A percentile compares a stretch with the other conserved stretches of the same genome.
These are phyloP conservation scores for Ceratobasidium sp. DNA, from an alignment of 1,284 basidiomycete species.

Conservation along the genomic window DNA sequence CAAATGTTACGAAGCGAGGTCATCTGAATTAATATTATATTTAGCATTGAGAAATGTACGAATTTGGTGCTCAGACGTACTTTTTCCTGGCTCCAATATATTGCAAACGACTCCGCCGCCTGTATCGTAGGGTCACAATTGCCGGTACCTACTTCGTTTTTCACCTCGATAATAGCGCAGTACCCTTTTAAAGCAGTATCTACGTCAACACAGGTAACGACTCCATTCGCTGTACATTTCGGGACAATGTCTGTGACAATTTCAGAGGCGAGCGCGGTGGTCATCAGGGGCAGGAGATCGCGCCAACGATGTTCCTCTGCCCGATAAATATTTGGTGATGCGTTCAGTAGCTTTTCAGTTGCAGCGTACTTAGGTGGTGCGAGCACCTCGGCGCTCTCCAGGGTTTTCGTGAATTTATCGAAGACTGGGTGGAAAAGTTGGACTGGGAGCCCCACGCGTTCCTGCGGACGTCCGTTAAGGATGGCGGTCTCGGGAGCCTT, in stretches of 20 bases:
- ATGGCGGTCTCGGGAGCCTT: neutral
- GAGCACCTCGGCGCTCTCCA: neutral
- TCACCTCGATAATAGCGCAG: conserved; percentile 11
- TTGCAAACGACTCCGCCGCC: neutral
- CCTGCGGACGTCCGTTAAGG: conserved; percentile 7
- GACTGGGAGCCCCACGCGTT: neutral
- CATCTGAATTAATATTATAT: no score
- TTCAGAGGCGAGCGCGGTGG: neutral
- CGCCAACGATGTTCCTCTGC: neutral
- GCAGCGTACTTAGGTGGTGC: no score
- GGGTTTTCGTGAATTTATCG: neutral
- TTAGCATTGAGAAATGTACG: no score
- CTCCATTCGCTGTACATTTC: conserved; percentile 9
- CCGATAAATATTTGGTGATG: neutral
- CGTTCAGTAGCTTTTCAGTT: neutral
- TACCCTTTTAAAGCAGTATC: neutral
- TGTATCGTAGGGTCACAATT: conserved; percentile 2
- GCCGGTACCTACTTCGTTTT: conserved; percentile 27
- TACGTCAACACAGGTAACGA: neutral
- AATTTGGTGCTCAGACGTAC: no score
- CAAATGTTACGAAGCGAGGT: no score
- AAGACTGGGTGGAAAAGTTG: conserved; percentile 17
- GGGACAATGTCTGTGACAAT: neutral
- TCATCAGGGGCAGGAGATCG: neutral
- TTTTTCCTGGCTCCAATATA: neutral